Base-by-base conservation (phyloP, 208 protist genomes). In the Trypanosoma brucei region DNA sequence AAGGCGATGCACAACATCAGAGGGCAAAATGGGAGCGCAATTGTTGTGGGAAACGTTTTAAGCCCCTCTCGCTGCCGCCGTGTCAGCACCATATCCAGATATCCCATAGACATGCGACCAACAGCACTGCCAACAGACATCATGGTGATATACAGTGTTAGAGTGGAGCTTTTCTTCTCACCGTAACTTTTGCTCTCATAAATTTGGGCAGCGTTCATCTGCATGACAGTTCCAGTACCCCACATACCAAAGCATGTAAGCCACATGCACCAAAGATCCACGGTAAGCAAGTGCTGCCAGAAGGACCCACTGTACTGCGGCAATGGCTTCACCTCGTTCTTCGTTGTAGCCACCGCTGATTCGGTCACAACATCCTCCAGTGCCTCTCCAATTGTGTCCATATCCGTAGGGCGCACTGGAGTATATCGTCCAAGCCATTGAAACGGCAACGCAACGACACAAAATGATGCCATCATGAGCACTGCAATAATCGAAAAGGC, bases 211-310 rank as follows among this genome's bases (percentile, higher is more conserved):
- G 83, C 76, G 60, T 92, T 92, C 73, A 86, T 81, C 38, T 79
- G 59, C 70, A 92, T 86, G 52, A 92, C 80, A 3, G 74, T 79
- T 22, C 71, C 80, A 6, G 80, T 88, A 44, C 85, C 85, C 81
- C 81, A 86, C 76, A 86, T 70, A 53, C 81, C 81, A 45, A 88
- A 88, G 67, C 75, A 87, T 38, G 63, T 66, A 4, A 86, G 31
- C 79, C 81, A 88, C 65, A 88, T 63, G 13, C 84, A 76, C 85
- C 85, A 92, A 30, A 92, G 62, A 48, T 88, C 81, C 3, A 80
- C 9, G 31, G 80, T 79, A n/a, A 88, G 67, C 40, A 90, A 65
- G 59, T 90, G 72, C 46, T 59, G 54, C 83, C 80, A 88, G 81
- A 93, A 93, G 34, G 66, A 65, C 5, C 66, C 70, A 8, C 40